Evolutionary conservation across 768 basidiomycete genomes (phyloP).

Genomic region (Kwoniella botswanensis): DNA sequence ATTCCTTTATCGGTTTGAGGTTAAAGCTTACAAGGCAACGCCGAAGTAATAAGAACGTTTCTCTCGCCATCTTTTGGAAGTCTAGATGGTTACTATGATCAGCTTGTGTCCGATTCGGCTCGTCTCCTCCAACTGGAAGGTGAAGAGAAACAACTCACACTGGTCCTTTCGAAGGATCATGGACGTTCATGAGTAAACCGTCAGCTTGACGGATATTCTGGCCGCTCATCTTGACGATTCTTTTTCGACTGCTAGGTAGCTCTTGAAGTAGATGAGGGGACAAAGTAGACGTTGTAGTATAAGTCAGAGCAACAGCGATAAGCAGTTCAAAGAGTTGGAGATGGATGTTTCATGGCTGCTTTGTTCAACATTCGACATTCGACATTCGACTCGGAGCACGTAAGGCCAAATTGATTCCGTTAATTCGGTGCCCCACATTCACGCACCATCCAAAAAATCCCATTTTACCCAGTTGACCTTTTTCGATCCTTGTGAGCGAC

Average conservation of each 20-base stretch:
- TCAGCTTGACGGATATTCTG: constrained; percentile 62
- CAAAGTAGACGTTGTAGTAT: neutral
- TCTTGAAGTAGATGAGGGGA: neutral
- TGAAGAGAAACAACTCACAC: constrained; percentile 59
- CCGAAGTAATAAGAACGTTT: constrained; percentile 91
- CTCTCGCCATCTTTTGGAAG: constrained; percentile 82
- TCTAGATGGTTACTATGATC: constrained; percentile 55
- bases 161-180: constrained; percentile 60
- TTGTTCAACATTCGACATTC: neutral
- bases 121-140: neutral
- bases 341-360: neutral
- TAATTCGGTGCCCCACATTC: no score
- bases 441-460: no score
- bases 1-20: neutral
- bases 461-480: no score
- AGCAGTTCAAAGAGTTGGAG: neutral
- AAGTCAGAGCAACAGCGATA: neutral
- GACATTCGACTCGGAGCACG: neutral
- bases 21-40: constrained; percentile 67
- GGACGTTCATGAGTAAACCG: constrained; percentile 61
- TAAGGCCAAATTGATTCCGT: no score
- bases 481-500: no score
- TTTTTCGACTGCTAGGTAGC: neutral
- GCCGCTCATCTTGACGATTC: constrained; percentile 33
- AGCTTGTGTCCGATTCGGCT: neutral